Conservation (phyloP, 345 rosid genomes). For the Populus deltoides region DNA sequence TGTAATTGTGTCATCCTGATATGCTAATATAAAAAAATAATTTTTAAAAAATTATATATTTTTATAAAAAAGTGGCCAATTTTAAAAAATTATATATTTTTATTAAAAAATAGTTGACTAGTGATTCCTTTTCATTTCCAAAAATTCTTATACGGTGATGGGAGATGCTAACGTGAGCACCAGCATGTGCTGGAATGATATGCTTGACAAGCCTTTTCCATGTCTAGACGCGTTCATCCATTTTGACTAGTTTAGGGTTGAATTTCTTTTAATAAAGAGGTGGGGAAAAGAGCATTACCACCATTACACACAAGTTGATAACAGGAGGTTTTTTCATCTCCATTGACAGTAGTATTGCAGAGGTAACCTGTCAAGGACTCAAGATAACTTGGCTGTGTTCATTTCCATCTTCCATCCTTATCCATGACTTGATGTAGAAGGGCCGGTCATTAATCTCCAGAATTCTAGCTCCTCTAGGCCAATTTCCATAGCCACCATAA, state of each 20-base stretch:
- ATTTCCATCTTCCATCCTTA: slow-evolving; percentile 78
- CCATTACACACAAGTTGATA: too few relatives aligned
- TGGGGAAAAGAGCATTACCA: too few relatives aligned
- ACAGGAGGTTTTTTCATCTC: not conserved
- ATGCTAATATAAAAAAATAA: too few relatives aligned
- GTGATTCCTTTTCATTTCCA: not conserved
- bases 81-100: too few relatives aligned
- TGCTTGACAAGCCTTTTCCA: not conserved
- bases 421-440: slow-evolving; percentile 71
- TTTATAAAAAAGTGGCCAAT: too few relatives aligned
- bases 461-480: slow-evolving; percentile 84
- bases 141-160: not conserved
- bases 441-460: slow-evolving; percentile 63
- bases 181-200: not conserved
- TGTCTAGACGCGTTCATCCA: not conserved
- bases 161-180: not conserved
- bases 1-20: too few relatives aligned
- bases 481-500: slow-evolving; percentile 79
- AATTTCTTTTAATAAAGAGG: too few relatives aligned
- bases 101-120: too few relatives aligned
- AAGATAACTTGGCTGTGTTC: slow-evolving; percentile 57
- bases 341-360: not conserved
- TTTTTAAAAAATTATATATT: too few relatives aligned
- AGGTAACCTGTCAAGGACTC: slow-evolving; percentile 21
- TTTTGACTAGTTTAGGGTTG: not conserved